A percentile compares a stretch with the other conserved stretches of the same genome.
phyloP scores from a whole-genome alignment of 306 rosid genomes.

The Heteromeles arbutifolia region DNA sequence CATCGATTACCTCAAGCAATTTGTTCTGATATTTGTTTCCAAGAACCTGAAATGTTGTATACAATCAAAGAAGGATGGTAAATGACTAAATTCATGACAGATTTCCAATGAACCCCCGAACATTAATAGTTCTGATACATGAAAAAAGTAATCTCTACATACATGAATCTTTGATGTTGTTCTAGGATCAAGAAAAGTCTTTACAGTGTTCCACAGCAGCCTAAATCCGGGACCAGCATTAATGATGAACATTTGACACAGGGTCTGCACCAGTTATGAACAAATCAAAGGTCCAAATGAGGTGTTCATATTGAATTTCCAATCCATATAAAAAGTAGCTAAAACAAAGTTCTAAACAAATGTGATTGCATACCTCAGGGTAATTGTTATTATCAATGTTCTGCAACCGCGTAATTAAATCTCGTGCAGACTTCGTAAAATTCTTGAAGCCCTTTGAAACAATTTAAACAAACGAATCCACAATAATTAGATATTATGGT shows the following conservation, averaged over 20 bases:
- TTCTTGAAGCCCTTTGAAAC: constrained; percentile 74
- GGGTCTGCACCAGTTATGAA: constrained; percentile 53
- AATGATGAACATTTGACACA: constrained; percentile 89
- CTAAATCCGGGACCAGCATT: constrained; percentile 99
- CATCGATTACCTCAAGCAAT: constrained; percentile 83
- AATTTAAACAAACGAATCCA: constrained; percentile 17
- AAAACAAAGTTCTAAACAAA: constrained; percentile 2
- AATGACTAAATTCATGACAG: neutral
- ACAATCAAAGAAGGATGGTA: neutral
- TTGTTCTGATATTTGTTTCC: constrained; percentile 95
- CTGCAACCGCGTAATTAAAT: constrained; percentile 69
- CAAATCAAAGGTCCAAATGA: neutral
- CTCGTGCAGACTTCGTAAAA: constrained; percentile 87
- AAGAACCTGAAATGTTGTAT: constrained; percentile 55
- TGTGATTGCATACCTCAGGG: constrained; percentile 59
- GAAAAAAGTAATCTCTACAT: constrained; percentile 21
- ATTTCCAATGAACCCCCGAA: neutral
- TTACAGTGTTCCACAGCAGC: constrained; percentile 80
- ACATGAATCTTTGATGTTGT: constrained; percentile 97
- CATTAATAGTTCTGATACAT: neutral
- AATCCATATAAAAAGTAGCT: constrained; percentile 4
- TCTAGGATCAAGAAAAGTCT: constrained; percentile 87
- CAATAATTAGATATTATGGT: neutral
- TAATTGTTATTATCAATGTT: constrained; percentile 94
- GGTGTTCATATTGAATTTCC: neutral